Evolutionary conservation across 805 yeast genomes (phyloP).

Genomic region (Teunomyces aglyptinius): DNA sequence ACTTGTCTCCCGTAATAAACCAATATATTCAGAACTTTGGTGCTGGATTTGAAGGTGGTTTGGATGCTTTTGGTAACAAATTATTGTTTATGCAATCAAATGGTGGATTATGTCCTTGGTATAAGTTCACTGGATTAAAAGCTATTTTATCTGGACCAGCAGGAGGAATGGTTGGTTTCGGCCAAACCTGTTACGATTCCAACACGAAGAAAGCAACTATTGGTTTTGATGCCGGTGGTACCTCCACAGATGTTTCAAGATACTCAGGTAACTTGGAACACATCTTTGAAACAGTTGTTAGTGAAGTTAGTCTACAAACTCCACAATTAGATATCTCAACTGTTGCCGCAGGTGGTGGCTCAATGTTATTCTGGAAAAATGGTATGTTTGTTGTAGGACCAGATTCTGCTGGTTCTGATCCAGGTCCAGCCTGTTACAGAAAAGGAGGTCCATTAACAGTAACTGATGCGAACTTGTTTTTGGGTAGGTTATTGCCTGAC

Average conservation of each 20-base stretch:
- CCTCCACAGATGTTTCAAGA: slow-evolving; percentile 46
- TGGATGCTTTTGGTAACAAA: slow-evolving; percentile 44
- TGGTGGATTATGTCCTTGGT: slow-evolving; percentile 88
- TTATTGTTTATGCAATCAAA: slow-evolving; percentile 94
- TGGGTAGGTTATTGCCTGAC: slow-evolving; percentile 36
- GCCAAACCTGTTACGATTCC: slow-evolving; percentile 69
- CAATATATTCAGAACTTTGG: slow-evolving; percentile 37
- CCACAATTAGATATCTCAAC: slow-evolving; percentile 46
- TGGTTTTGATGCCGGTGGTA: slow-evolving; percentile 47
- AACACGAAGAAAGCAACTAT: slow-evolving; percentile 27
- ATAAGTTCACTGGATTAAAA: slow-evolving; percentile 77
- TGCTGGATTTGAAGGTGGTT: slow-evolving; percentile 41
- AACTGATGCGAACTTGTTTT: slow-evolving; percentile 37
- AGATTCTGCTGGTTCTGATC: slow-evolving; percentile 40
- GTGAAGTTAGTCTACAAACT: slow-evolving; percentile 43
- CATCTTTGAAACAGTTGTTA: slow-evolving; percentile 45
- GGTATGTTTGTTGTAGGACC: slow-evolving; percentile 42
- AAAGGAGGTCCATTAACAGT: slow-evolving; percentile 41
- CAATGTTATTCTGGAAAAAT: slow-evolving; percentile 36
- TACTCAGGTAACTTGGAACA: slow-evolving; percentile 41
- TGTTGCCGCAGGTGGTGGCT: slow-evolving; percentile 49
- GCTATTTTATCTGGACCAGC: slow-evolving; percentile 97
- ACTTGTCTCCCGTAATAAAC: slow-evolving; percentile 38
- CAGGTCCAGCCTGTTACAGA: slow-evolving; percentile 42
- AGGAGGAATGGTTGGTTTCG: slow-evolving; percentile 95